phyloP scores from a whole-genome alignment of 2,329 filamentous ascomycete genomes.

The Byssochlamys sp. region DNA sequence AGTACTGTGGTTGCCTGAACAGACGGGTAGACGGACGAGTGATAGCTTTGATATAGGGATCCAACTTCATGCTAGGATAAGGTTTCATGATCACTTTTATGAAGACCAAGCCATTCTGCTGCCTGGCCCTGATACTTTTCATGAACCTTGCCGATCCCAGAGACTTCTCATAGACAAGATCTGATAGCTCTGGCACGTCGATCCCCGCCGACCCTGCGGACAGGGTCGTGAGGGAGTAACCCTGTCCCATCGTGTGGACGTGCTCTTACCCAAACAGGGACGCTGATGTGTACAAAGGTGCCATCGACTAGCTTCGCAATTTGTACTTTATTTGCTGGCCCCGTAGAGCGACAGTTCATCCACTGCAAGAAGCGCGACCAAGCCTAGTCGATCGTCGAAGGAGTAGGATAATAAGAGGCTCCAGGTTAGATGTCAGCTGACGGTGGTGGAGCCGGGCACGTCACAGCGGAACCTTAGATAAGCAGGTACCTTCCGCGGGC shows the following conservation, averaged over 20 bases:
- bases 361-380: background rate
- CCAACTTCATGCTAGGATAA: slow-evolving; percentile 69
- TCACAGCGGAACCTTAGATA: background rate
- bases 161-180: slow-evolving; percentile 83
- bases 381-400: background rate
- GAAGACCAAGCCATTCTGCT: slow-evolving; percentile 81
- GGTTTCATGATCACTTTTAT: slow-evolving; percentile 94
- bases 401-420: background rate
- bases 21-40: slow-evolving; percentile 47
- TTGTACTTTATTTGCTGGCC: background rate
- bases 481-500: background rate
- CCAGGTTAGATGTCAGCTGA: background rate
- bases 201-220: slow-evolving; percentile 87
- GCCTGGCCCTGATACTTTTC: slow-evolving; percentile 85
- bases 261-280: slow-evolving; percentile 13
- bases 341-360: background rate
- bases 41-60: slow-evolving; percentile 67
- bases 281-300: background rate
- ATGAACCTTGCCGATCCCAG: slow-evolving; percentile 89
- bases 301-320: background rate
- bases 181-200: slow-evolving; percentile 82
- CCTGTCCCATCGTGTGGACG: slow-evolving; percentile 69
- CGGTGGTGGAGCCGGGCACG: background rate
- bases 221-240: slow-evolving; percentile 84
- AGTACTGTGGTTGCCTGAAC: background rate